Conservation (phyloP, 768 basidiomycete species). For the Rhizopogon vinicolor region DNA sequence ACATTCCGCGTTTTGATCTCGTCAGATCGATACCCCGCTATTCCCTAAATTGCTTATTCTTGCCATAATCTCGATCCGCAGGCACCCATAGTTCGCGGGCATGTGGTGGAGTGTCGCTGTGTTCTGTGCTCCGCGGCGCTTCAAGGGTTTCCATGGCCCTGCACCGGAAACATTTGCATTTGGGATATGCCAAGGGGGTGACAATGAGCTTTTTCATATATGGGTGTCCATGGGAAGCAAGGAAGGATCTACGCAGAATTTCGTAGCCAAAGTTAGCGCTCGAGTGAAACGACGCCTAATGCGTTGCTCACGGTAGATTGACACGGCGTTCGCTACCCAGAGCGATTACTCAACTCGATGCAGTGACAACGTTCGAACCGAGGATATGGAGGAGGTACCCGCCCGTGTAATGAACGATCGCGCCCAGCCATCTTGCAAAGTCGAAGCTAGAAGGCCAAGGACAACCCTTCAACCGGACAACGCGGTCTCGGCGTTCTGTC, state of each 20-base stretch:
- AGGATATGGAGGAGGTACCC: not conserved
- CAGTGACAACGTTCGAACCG: not conserved
- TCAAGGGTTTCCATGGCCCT: not conserved
- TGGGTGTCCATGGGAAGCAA: not conserved
- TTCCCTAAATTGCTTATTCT: not conserved
- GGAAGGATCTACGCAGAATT: not conserved
- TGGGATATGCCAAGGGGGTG: not conserved
- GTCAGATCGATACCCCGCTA: slow-evolving; percentile 2
- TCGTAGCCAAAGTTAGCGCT: not conserved
- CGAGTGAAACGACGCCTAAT: not conserved
- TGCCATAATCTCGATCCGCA: slow-evolving; percentile 2
- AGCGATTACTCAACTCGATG: not conserved
- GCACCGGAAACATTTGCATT: not conserved
- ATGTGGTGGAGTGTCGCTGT: not conserved
- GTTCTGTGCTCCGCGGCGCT: slow-evolving; percentile 1
- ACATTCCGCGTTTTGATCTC: not conserved
- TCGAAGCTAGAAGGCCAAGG: not conserved
- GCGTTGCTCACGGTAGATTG: not conserved
- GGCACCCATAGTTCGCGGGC: slow-evolving; percentile 2
- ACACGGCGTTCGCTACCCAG: not conserved
- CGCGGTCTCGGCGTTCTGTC: not conserved
- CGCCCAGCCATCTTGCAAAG: not conserved
- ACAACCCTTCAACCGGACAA: not conserved
- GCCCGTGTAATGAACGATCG: not conserved
- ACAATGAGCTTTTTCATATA: not conserved